Conservation (phyloP, 2,329 filamentous ascomycete species). For the Colletotrichum lindemuthianum region DNA sequence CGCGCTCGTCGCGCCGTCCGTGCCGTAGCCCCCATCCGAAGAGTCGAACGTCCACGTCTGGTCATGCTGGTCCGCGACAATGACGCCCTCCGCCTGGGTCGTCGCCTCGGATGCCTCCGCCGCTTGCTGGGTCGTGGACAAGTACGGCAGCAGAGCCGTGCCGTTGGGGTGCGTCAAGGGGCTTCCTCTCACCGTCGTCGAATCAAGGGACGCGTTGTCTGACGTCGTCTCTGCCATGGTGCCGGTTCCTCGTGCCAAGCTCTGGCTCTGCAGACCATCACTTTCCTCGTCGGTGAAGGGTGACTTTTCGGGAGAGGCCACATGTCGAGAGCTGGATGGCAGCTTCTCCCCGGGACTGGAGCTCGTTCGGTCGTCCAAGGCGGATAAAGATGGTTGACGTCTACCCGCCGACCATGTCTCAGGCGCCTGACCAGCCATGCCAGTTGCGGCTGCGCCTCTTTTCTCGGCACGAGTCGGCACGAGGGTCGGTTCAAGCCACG, state of each 20-base stretch:
- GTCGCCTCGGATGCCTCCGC: conserved; percentile 49
- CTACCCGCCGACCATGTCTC: conserved; percentile 24
- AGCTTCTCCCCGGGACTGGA: no score
- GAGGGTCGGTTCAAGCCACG: no score
- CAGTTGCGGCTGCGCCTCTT: conserved; percentile 7
- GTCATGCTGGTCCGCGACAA: conserved; percentile 48
- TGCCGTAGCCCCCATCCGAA: conserved; percentile 51
- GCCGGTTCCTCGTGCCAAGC: no score
- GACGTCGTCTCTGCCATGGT: no score
- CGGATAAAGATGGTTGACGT: no score
- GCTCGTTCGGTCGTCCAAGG: no score
- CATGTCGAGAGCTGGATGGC: no score
- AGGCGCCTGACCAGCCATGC: not conserved
- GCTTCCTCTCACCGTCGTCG: conserved; percentile 38
- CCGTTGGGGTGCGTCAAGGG: conserved; percentile 52
- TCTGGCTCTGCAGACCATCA: no score
- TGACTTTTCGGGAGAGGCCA: no score
- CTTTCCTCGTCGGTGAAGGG: no score
- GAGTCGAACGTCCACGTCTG: conserved; percentile 32
- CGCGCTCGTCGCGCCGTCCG: conserved; percentile 47
- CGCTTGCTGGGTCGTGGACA: conserved; percentile 49
- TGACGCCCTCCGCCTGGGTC: conserved; percentile 48
- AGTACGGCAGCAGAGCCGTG: conserved; percentile 47
- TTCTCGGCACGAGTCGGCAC: not conserved
- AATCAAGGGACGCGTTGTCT: no score